Base-by-base conservation (phyloP, 331 rosid species). In the Quercus tomentella region DNA sequence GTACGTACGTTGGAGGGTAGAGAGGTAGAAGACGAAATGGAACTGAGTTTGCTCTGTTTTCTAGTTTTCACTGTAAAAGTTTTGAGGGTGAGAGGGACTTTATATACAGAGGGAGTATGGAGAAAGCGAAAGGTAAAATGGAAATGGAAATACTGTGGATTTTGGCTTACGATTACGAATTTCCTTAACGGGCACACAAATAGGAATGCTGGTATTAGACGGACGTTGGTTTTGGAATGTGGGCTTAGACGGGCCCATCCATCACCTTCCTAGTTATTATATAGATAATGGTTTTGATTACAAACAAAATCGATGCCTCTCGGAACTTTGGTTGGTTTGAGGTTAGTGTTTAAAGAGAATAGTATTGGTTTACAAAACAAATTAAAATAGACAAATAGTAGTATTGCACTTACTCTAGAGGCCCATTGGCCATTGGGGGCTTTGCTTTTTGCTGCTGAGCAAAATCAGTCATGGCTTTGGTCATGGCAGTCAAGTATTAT, bases 251-350 rank as follows among this genome's bases (percentile, higher is more conserved):
- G 45, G 45, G 1, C 45, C 45, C 45, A 37, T 37, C 43, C 43
- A 41, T 41, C 45, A 41, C 12, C 45, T 41, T 37, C 0, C 0
- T 35, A 6, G 41, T 35, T 35, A 6, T 37, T 37, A 7, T 37
- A 37, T 37, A 37, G 43, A 37, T 37, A 2, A 14, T 43, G 21
- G 21, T 54, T 35, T 63, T 63, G 31, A 56, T 73, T 71, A 45
- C 73, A 56, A 68, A 86, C 87, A 82, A 61, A 84, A 75, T 74
- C 28, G 90, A 84, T 81, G 61, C 73, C 75, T 86, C 84, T 82
- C 9, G 84, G 81, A 71, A 83, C 81, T 74, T 45, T 43, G 2
- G 20, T 79, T 52, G 3, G 28, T 80, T 51, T 73, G 80, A 79
- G 88, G 89, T 25, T 79, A 17, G 69, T 43, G 84, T 78, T 82